Percentiles rank a stretch among this genome's conserved stretches.
phyloP scores from a whole-genome alignment of 1,139 yeast genomes.

The Starmera stellimalicola region DNA sequence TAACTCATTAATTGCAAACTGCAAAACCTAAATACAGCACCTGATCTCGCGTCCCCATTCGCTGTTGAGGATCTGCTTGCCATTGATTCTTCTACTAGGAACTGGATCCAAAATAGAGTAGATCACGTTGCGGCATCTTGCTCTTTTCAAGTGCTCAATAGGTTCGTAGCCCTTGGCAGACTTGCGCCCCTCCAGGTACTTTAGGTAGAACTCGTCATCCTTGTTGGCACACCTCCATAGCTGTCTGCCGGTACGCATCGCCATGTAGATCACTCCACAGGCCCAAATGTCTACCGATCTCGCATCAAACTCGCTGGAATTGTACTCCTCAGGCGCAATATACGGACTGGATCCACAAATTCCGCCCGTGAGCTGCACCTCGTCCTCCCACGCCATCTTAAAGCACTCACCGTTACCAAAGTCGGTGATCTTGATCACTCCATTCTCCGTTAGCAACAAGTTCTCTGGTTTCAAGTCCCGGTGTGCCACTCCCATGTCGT shows the following conservation, averaged over 20 bases:
- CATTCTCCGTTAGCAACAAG: conserved; percentile 67
- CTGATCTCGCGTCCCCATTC: conserved; percentile 91
- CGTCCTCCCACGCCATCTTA: conserved; percentile 93
- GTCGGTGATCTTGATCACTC: conserved; percentile 82
- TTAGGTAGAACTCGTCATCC: conserved; percentile 72
- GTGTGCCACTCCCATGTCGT: conserved; percentile 94
- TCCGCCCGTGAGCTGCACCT: conserved; percentile 75
- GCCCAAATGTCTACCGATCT: conserved; percentile 94
- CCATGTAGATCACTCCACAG: conserved; percentile 95
- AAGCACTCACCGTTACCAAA: conserved; percentile 96
- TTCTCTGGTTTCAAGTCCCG: conserved; percentile 95
- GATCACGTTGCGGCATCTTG: conserved; percentile 84
- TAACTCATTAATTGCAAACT: too few relatives aligned
- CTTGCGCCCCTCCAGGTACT: conserved; percentile 67
- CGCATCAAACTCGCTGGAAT: conserved; percentile 71
- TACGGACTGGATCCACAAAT: conserved; percentile 87
- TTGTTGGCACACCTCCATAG: conserved; percentile 80
- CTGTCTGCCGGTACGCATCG: conserved; percentile 94
- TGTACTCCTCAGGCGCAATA: conserved; percentile 93
- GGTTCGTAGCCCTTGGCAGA: conserved; percentile 86
- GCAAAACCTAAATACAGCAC: conserved; percentile 12
- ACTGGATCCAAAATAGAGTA: conserved; percentile 89
- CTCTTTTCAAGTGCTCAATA: conserved; percentile 70
- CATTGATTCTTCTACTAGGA: conserved; percentile 79
- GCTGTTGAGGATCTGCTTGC: conserved; percentile 77